These are phyloP conservation scores for Coffea eugenioides DNA, from an alignment of 257 asterid species.

Conservation along the genomic window DNA sequence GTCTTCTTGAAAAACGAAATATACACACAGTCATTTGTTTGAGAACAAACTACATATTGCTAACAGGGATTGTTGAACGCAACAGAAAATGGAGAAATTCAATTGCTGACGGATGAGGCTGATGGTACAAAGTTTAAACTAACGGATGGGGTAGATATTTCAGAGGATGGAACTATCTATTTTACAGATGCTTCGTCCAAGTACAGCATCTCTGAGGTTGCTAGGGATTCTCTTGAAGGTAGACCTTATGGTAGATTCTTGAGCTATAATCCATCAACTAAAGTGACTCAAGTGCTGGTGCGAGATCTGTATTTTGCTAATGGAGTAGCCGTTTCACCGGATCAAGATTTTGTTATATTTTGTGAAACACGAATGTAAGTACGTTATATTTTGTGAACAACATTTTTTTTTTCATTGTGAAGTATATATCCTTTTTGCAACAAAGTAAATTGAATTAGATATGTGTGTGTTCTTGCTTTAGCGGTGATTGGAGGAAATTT, in stretches of 20 bases:
- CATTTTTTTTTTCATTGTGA: too few species aligned
- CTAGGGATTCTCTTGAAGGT: conserved; percentile 51
- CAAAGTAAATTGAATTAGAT: too few species aligned
- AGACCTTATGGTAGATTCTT: conserved; percentile 68
- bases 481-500: too few species aligned
- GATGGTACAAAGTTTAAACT: conserved; percentile 68
- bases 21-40: too few species aligned
- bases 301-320: conserved; percentile 66
- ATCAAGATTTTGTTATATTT: conserved; percentile 54
- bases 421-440: too few species aligned
- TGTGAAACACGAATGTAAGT: conserved; percentile 76
- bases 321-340: conserved; percentile 69
- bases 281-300: conserved; percentile 49
- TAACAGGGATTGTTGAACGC: conserved; percentile 73
- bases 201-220: conserved; percentile 27
- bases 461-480: too few species aligned
- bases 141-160: conserved; percentile 69
- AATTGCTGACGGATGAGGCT: conserved; percentile 63
- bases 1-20: too few species aligned
- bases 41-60: neutral
- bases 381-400: too few species aligned
- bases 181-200: conserved; percentile 79
- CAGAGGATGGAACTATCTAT: conserved; percentile 59
- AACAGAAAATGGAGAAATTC: conserved; percentile 47
- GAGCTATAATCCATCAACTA: conserved; percentile 72